Base-by-base conservation (phyloP, 129 eudicot species). In the Heracleum sosnowskyi region DNA sequence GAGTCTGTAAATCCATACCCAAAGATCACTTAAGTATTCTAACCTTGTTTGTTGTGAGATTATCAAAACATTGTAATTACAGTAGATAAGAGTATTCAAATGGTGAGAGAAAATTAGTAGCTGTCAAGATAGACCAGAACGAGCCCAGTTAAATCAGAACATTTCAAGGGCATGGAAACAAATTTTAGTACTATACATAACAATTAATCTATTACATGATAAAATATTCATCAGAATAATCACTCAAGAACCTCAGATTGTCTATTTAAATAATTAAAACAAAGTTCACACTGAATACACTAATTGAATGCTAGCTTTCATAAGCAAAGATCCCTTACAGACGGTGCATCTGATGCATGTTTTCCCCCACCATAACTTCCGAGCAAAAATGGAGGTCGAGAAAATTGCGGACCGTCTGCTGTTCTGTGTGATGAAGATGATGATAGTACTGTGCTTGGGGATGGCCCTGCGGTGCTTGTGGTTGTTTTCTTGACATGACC, bases 351-450 rank as follows among this genome's bases (percentile, higher is more conserved):
- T 49, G 88, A 76, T 28, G 75, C 36, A 37, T 62, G 77, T 39
- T 76, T 51, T 11, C 34, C 82, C 69, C 72, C 53, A 42, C 79
- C 75, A 47, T 51, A 75, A 47, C 69, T n/a, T 45, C 79, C 82
- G 69, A 68, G 45, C 82, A 77, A 68, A 49, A 39, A 60, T 39
- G 60, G 20, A 35, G 84, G 71, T 64, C 78, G 81, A 60, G 89
- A 77, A 51, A 86, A 53, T 33, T 41, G 75, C 24, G 88, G 85
- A 78, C 79, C 88, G 72, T 86, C 90, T 6, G 93, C 91, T 7
- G 87, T 76, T 31, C 89, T 89, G 77, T 77, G 88, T 49, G 91
- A 87, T 42, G 85, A 85, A 17, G 93, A 90, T 51, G 89, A 83
- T 41, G 93, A 85, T 13, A 88, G 89, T 68, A 84, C 86, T 60